These are phyloP conservation scores for Seiridium cupressi DNA, from an alignment of 2,329 filamentous ascomycete genomes.

Conservation along the genomic window DNA sequence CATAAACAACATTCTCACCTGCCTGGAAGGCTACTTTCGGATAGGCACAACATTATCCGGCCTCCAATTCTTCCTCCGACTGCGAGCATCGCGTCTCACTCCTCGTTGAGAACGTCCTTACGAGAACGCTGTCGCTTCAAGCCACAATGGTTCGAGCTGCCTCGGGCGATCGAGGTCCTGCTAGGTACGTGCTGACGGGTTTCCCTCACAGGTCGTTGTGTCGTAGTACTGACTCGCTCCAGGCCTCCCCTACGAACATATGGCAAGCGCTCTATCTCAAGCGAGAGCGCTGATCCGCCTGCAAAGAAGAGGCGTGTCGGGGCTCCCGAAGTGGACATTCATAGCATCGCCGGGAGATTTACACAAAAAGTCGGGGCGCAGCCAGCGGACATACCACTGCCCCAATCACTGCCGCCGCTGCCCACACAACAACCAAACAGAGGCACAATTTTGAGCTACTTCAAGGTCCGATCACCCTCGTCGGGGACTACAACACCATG, in stretches of 20 bases:
- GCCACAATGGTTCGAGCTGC: background rate
- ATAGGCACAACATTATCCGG: no score
- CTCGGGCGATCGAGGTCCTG: background rate
- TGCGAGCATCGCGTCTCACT: no score
- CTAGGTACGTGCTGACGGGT: background rate
- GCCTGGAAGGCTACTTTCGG: no score
- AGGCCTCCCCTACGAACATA: conserved; percentile 31
- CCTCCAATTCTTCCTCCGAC: no score
- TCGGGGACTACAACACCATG: conserved; percentile 12
- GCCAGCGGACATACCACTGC: background rate
- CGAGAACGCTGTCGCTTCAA: no score
- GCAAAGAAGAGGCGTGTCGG: conserved; percentile 22
- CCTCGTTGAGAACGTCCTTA: no score
- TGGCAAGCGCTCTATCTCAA: conserved; percentile 27
- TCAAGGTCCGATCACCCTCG: conserved; percentile 20
- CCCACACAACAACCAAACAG: conserved; percentile 16
- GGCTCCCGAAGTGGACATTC: background rate
- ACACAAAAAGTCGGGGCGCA: background rate
- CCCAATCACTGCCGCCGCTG: conserved; percentile 5
- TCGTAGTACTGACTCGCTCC: background rate
- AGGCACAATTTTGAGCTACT: conserved; percentile 29
- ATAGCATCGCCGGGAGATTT: background rate
- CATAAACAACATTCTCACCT: no score
- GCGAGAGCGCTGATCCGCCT: conserved; percentile 17
- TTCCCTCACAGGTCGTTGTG: background rate